Conservation (phyloP, 306 rosid genomes). For the Dalbergia oliveri region DNA sequence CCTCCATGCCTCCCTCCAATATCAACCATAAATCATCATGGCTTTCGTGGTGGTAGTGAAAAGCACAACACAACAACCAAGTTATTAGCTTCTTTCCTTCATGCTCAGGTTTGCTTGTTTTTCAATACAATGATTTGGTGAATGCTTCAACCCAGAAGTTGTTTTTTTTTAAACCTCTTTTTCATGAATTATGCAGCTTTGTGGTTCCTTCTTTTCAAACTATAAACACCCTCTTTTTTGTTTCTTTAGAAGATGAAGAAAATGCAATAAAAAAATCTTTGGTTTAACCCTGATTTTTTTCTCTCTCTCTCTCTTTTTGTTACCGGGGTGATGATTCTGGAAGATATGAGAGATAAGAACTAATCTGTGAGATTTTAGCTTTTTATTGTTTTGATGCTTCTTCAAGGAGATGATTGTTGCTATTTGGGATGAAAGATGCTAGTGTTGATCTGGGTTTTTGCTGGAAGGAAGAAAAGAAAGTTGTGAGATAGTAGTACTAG, state of each 20-base stretch:
- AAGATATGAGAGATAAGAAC: slow-evolving; percentile 18
- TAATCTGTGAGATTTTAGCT: background rate
- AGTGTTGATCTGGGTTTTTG: slow-evolving; percentile 68
- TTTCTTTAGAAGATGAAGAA: background rate
- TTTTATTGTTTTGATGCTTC: background rate
- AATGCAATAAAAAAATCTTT: slow-evolving; percentile 31
- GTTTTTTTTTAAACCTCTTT: background rate
- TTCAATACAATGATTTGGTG: background rate
- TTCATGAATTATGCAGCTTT: background rate
- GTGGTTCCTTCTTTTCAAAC: slow-evolving; percentile 19
- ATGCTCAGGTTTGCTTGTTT: slow-evolving; percentile 43
- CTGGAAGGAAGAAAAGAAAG: slow-evolving; percentile 55
- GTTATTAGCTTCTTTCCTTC: slow-evolving; percentile 50
- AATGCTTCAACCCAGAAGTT: slow-evolving; percentile 32
- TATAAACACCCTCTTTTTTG: background rate
- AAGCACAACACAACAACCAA: slow-evolving; percentile 33
- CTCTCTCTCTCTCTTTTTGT: background rate
- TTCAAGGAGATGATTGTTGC: slow-evolving; percentile 43
- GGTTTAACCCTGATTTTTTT: slow-evolving; percentile 30
- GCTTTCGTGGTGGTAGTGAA: slow-evolving; percentile 42
- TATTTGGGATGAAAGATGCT: slow-evolving; percentile 56
- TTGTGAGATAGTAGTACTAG: slow-evolving; percentile 31
- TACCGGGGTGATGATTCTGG: slow-evolving; percentile 53
- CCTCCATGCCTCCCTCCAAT: slow-evolving; percentile 48
- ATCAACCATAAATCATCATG: slow-evolving; percentile 26